Evolutionary conservation across 176 grass and related monocot species (phyloP), one percentile per base, ranked within the genome.

Genomic region (Rhynchospora tenuis): DNA sequence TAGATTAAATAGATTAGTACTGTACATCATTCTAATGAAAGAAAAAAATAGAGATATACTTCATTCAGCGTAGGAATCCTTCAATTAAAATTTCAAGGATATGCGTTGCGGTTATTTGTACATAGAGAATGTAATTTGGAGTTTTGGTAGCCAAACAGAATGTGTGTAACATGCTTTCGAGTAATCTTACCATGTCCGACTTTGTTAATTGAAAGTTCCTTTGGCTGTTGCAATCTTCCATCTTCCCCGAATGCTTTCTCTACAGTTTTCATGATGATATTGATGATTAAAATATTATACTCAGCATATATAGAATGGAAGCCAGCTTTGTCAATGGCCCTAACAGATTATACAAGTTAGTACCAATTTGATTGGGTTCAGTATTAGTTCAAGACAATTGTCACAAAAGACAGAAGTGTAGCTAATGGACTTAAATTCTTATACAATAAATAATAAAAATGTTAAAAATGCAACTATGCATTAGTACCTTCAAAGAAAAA

Each of bases 171-270:
- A 81, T 46, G 12, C 67, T 71, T 70, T 45, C 7, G 33, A 46
- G 11, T 52, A 54, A 54, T 75, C 72, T 90, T 86, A 98, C 92
- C 95, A 56, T 98, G 95, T 17, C 95, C 92, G 73, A 95, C 92
- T 93, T 95, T 98, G 86, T 95, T 98, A 67, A 98, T 98, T 63
- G 95, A 98, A 58, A 98, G 84, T 86, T 98, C 92, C 73, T 95
- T 98, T 76, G 89, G 75, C 81, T 95, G 95, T 74, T 91, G 92
- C 89, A 98, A 87, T 67, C 52, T 88, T 81, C 96, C 96, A 88
- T 95, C 88, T 58, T 90, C 92, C 82, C 93, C 96, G 81, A 84
- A 95, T 81, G 96, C 91, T 73, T 95, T 98, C 72, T 98, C 93
- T 98, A 85, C 74, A 77, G 87, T 17, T 71, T 66, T 38, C 44